Conservation (phyloP, 805 yeast genomes). For the Saccharomycopsis vini region DNA sequence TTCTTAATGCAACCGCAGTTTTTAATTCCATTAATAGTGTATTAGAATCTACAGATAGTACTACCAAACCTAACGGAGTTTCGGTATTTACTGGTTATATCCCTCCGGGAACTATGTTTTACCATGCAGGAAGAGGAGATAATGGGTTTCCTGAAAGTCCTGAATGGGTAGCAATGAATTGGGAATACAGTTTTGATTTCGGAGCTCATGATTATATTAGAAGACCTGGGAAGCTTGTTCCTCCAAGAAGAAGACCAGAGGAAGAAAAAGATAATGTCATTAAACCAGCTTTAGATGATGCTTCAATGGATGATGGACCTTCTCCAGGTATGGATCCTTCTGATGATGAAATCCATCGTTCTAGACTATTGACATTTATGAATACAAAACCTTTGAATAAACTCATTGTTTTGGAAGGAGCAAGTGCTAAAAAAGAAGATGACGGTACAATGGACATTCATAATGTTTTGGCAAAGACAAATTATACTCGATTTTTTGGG, state of each 20-base stretch:
- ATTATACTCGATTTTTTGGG: constrained; percentile 20
- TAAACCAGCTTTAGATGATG: background rate
- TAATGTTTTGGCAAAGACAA: constrained; percentile 31
- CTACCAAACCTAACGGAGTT: constrained; percentile 48
- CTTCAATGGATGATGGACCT: constrained; percentile 9
- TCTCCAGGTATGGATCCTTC: constrained; percentile 4
- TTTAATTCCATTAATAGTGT: constrained; percentile 49
- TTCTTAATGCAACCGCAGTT: constrained; percentile 43
- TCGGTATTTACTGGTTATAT: constrained; percentile 51
- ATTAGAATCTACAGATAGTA: constrained; percentile 41
- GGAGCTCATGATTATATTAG: constrained; percentile 6
- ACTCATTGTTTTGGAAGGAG: constrained; percentile 52
- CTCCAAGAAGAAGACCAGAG: background rate
- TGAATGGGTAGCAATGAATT: constrained; percentile 62
- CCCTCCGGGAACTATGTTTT: constrained; percentile 49
- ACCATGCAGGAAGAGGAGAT: constrained; percentile 40
- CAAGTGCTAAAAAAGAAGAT: constrained; percentile 51
- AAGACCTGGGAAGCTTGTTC: constrained; percentile 4
- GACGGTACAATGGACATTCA: constrained; percentile 60
- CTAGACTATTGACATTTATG: constrained; percentile 36
- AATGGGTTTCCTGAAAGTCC: constrained; percentile 32
- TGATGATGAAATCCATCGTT: constrained; percentile 2
- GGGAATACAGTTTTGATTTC: constrained; percentile 49
- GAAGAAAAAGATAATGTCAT: background rate
- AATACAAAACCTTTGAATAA: constrained; percentile 39